Conservation (phyloP, 257 asterid genomes). For the Rehmannia glutinosa region DNA sequence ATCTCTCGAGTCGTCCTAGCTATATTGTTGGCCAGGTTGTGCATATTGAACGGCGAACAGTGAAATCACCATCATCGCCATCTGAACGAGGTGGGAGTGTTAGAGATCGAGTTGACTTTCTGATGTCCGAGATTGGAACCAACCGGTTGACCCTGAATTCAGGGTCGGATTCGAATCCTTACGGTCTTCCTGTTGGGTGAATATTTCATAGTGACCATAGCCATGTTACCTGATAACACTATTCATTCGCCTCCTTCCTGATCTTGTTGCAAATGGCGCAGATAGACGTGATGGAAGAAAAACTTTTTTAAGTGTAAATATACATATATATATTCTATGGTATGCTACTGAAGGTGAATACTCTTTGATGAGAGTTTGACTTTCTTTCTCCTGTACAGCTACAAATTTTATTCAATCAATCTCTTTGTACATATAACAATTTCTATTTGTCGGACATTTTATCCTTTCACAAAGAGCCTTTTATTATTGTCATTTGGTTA, state of each 20-base stretch:
- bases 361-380: slow-evolving; percentile 24
- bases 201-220: slow-evolving; percentile 82
- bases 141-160: slow-evolving; percentile 32
- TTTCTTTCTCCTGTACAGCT: slow-evolving; percentile 39
- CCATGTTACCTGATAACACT: slow-evolving; percentile 85
- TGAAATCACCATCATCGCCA: slow-evolving; percentile 36
- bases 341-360: slow-evolving; percentile 21
- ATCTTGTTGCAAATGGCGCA: slow-evolving; percentile 59
- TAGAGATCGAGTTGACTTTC: slow-evolving; percentile 35
- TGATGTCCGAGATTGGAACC: slow-evolving; percentile 44
- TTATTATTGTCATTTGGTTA: too few relatives aligned
- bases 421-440: slow-evolving; percentile 33
- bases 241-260: slow-evolving; percentile 86
- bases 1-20: slow-evolving; percentile 64
- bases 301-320: slow-evolving; percentile 45
- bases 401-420: slow-evolving; percentile 32
- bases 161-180: slow-evolving; percentile 32
- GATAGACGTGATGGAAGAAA: slow-evolving; percentile 85
- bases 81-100: slow-evolving; percentile 32
- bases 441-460: slow-evolving; percentile 3
- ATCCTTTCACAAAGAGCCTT: not conserved
- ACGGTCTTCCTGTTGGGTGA: slow-evolving; percentile 76
- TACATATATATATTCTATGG: slow-evolving; percentile 12
- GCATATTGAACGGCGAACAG: slow-evolving; percentile 74
- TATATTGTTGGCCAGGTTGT: slow-evolving; percentile 88